Base-by-base conservation (phyloP, 805 yeast genomes). In the Candida sonorensis region DNA sequence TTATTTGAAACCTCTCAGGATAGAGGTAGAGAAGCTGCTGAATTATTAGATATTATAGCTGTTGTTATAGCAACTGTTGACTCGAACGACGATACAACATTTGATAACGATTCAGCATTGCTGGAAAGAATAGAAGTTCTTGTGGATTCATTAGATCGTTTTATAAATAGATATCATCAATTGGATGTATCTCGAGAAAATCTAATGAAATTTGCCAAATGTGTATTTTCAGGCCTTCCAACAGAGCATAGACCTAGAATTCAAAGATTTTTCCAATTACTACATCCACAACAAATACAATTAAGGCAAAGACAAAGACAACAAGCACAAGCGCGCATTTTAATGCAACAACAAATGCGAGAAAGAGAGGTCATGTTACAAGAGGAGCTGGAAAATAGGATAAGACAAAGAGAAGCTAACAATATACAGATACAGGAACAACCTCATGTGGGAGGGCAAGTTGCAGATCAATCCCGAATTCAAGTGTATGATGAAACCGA, bases 1-100 rank as follows among this genome's bases (percentile, higher is more conserved):
- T 35, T 55, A 21, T 53, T 53, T 34, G 58, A 54, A 42, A 42
- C 53, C 9, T 54, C 59, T 7, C 55, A 51, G 27, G 55, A 47
- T 30, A 53, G 48, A 14, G 59, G 47, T 28, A 35, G 55, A 8
- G 61, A 55, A 34, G 50, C 52, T 5, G 48, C 48, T 14, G 61
- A 56, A 33, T 35, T 55, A 14, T 38, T 50, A 12, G 58, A 52
- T 22, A 53, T 54, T 15, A 52, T 56, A 22, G 45, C 44, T 17
- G 38, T 54, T 4, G 48, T 54, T 14, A 43, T 51, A 13, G 54
- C 46, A 19, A 45, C 45, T 11, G 49, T 37, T 9, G 42, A 40
- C 15, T 35, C 37, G 17, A 36, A 41, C 28, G 29, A 34, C 22
- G 48, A 45, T 25, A 47, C 41, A 13, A 33, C 36, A 8, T 35